Conservation (phyloP, 371 early-diverging fungal species). For the Rhizopus arrhizus region DNA sequence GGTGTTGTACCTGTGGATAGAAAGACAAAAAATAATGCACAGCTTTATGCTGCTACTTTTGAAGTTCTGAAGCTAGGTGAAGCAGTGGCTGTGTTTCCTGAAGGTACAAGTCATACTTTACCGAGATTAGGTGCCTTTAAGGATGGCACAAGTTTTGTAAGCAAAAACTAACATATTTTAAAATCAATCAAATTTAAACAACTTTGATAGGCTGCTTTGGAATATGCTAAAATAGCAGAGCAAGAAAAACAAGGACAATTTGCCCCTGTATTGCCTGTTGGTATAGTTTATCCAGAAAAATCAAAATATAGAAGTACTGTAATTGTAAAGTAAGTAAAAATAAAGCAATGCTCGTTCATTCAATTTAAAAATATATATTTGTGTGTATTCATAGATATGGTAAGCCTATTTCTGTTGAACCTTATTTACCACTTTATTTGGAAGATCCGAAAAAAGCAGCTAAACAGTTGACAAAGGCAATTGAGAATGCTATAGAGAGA, state of each 20-base stretch:
- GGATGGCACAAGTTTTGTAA: conserved; percentile 56
- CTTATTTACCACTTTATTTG: conserved; percentile 44
- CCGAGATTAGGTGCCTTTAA: conserved; percentile 48
- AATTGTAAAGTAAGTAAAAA: conserved; percentile 49
- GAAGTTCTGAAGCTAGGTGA: conserved; percentile 52
- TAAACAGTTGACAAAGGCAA: conserved; percentile 50
- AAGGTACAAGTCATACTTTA: conserved; percentile 59
- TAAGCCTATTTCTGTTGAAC: conserved; percentile 53
- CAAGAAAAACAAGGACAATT: conserved; percentile 32
- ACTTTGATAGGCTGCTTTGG: conserved; percentile 46
- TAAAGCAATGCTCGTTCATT: too few relatives aligned
- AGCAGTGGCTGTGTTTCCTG: conserved; percentile 63
- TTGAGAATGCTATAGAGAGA: conserved; percentile 38
- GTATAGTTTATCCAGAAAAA: conserved; percentile 61
- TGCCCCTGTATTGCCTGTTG: conserved; percentile 53
- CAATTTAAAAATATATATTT: background rate
- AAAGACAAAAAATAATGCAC: conserved; percentile 54
- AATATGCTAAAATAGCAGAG: conserved; percentile 45
- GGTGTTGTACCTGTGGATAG: conserved; percentile 65
- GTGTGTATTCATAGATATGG: conserved; percentile 42
- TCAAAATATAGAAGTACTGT: conserved; percentile 58
- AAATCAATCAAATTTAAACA: background rate
- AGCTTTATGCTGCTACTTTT: conserved; percentile 52
- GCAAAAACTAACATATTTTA: background rate
- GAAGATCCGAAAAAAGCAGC: conserved; percentile 52